Conservation (phyloP, 2,329 filamentous ascomycete genomes). For the Scytalidium sp. region DNA sequence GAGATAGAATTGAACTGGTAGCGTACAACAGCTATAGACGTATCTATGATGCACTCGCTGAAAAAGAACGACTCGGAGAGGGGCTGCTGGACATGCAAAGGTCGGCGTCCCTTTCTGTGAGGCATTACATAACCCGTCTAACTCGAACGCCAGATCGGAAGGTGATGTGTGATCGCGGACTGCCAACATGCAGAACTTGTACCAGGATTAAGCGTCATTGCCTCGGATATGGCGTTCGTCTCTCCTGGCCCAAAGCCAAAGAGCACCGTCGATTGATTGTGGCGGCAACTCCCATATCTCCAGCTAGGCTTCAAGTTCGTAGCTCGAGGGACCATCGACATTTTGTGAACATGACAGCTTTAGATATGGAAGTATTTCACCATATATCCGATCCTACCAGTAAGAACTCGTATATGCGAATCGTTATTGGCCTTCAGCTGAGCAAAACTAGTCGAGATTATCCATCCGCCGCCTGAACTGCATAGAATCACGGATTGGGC, state of each 20-base stretch:
- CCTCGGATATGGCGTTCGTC: not conserved
- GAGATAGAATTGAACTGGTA: not conserved
- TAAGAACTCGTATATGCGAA: not conserved
- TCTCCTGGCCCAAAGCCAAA: not conserved
- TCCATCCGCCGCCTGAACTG: not conserved
- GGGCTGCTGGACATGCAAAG: not conserved
- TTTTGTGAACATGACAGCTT: not conserved
- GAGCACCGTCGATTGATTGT: not conserved
- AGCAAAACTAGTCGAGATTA: not conserved
- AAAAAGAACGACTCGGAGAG: not conserved
- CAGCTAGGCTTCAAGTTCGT: not conserved
- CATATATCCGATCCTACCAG: not conserved
- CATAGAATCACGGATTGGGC: not conserved
- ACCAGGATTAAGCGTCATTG: not conserved
- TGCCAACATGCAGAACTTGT: not conserved
- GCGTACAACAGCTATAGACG: not conserved
- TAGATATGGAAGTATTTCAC: not conserved
- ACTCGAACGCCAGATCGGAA: not conserved
- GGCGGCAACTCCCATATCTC: not conserved
- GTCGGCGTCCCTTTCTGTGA: not conserved
- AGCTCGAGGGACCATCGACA: no score
- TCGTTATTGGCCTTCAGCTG: not conserved
- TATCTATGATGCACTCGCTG: not conserved
- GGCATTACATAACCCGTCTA: not conserved
- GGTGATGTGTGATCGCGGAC: not conserved